These are phyloP conservation scores for Glycyrrhiza uralensis DNA, from an alignment of 306 rosid species.

Conservation along the genomic window DNA sequence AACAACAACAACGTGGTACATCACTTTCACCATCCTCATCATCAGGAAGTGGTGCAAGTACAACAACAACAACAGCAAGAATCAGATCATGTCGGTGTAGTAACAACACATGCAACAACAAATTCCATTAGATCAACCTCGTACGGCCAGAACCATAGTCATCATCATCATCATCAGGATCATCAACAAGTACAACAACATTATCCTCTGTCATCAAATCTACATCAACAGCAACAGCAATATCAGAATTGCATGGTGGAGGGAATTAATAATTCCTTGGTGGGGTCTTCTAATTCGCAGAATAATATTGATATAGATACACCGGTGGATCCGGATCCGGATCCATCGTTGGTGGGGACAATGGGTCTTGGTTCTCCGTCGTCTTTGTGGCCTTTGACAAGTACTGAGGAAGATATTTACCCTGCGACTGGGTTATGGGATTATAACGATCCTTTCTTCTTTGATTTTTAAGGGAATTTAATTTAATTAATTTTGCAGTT, in stretches of 20 bases:
- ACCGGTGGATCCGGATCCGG: constrained; percentile 37
- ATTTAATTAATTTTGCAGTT: not conserved
- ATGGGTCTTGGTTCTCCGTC: constrained; percentile 56
- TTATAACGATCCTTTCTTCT: constrained; percentile 67
- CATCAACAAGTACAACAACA: constrained; percentile 1
- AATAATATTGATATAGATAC: constrained; percentile 17
- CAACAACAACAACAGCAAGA: constrained; percentile 20
- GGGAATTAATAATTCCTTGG: constrained; percentile 23
- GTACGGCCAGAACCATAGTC: not conserved
- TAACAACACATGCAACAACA: not conserved
- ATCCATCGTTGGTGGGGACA: constrained; percentile 22
- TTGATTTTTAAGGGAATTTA: constrained; percentile 43
- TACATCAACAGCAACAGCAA: not conserved
- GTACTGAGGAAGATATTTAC: constrained; percentile 43
- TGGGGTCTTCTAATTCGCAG: constrained; percentile 36
- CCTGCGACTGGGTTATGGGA: constrained; percentile 68
- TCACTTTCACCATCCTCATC: constrained; percentile 1
- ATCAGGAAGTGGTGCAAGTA: constrained; percentile 19
- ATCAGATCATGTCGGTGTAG: not conserved
- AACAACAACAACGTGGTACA: constrained; percentile 19
- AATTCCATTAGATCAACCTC: constrained; percentile 27
- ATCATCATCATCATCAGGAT: constrained; percentile 7
- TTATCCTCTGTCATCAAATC: not conserved
- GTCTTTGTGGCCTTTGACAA: constrained; percentile 54
- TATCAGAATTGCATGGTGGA: constrained; percentile 17